Conservation (phyloP, 2,329 filamentous ascomycete species). For the Sclerotinia borealis region DNA sequence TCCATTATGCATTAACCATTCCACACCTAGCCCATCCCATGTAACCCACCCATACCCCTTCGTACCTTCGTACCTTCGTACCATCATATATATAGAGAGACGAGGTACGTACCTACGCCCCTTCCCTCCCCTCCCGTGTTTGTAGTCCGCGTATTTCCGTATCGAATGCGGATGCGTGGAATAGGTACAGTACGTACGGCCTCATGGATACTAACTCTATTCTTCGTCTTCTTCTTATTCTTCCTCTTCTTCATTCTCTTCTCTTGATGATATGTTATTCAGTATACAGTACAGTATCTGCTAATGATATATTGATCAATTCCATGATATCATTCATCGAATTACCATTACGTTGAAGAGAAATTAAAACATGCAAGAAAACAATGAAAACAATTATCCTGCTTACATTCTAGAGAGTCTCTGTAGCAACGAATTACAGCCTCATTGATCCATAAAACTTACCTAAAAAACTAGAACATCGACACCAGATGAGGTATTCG, state of each 20-base stretch:
- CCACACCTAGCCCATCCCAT: background rate
- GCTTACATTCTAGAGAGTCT: background rate
- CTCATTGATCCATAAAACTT: background rate
- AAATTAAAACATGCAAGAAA: background rate
- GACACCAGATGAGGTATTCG: background rate
- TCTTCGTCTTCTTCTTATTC: no score
- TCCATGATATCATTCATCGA: background rate
- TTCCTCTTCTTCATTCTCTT: no score
- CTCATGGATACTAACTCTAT: background rate
- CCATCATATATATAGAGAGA: slow-evolving; percentile 6
- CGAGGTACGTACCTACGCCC: slow-evolving; percentile 5
- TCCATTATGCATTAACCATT: background rate
- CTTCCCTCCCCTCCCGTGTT: background rate
- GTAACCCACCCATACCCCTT: background rate
- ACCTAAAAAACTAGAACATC: background rate
- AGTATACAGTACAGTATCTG: no score
- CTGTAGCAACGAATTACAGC: background rate
- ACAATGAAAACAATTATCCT: background rate
- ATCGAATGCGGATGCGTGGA: background rate
- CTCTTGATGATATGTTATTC: background rate
- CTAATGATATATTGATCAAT: background rate
- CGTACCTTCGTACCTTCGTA: background rate
- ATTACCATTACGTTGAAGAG: background rate
- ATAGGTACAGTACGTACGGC: background rate
- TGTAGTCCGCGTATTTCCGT: background rate